phyloP scores from a whole-genome alignment of 2,329 filamentous ascomycete genomes.

The Diaporthe humulicola region DNA sequence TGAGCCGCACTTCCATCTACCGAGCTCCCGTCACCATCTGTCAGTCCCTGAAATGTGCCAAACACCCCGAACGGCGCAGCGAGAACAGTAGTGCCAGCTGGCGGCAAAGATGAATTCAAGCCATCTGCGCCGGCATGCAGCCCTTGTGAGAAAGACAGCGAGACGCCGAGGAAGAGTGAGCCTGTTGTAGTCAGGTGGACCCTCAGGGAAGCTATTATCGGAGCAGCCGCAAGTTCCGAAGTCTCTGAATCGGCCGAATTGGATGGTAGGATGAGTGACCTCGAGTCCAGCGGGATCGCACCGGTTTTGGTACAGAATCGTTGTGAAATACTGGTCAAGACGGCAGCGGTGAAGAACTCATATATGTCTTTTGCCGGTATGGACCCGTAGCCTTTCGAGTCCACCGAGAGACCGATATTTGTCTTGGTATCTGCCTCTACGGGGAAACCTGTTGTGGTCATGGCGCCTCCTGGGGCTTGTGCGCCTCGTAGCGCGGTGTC shows the following conservation, averaged over 20 bases:
- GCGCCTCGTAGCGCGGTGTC: slow-evolving; percentile 53
- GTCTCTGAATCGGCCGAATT: slow-evolving; percentile 47
- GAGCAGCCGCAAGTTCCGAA: slow-evolving; percentile 43
- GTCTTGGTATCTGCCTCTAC: slow-evolving; percentile 50
- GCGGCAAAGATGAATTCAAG: slow-evolving; percentile 54
- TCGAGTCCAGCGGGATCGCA: slow-evolving; percentile 66
- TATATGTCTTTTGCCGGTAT: slow-evolving; percentile 61
- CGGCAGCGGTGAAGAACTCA: slow-evolving; percentile 67
- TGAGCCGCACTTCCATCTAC: slow-evolving; percentile 57
- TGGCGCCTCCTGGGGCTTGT: slow-evolving; percentile 43
- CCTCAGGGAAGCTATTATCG: slow-evolving; percentile 64
- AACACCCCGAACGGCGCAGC: slow-evolving; percentile 68
- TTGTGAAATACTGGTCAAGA: slow-evolving; percentile 63
- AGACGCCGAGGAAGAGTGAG: slow-evolving; percentile 63
- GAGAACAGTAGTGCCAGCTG: slow-evolving; percentile 60
- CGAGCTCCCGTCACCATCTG: slow-evolving; percentile 51
- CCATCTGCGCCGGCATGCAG: slow-evolving; percentile 61
- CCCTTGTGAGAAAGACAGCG: slow-evolving; percentile 61
- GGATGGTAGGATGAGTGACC: slow-evolving; percentile 62
- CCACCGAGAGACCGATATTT: slow-evolving; percentile 40
- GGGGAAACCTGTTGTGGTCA: slow-evolving; percentile 11
- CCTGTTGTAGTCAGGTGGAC: slow-evolving; percentile 70
- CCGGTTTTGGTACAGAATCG: slow-evolving; percentile 62
- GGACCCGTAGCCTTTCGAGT: slow-evolving; percentile 51
- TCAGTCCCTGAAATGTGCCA: slow-evolving; percentile 55